Conservation (phyloP, 495 filamentous ascomycete genomes). For the Ramalina intermedia region DNA sequence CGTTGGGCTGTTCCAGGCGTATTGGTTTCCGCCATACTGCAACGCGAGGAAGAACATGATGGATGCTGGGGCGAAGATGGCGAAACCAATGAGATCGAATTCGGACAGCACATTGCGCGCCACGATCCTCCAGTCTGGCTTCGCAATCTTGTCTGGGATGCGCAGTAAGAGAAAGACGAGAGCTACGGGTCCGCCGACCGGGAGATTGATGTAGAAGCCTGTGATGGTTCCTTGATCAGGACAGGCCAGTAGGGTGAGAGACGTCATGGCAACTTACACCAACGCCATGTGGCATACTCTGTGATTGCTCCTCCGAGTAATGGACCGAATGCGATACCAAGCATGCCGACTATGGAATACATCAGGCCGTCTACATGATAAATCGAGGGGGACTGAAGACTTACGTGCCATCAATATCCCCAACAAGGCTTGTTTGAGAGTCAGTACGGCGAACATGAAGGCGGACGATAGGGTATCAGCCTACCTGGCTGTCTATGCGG, state of each 20-base stretch:
- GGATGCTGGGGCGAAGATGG: conserved; percentile 27
- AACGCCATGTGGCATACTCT: conserved; percentile 35
- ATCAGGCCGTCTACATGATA: not conserved
- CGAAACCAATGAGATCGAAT: conserved; percentile 35
- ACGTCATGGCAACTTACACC: conserved; percentile 28
- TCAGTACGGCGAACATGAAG: not conserved
- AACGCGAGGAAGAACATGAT: conserved; percentile 36
- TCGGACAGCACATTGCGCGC: not conserved
- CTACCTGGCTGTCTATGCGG: conserved; percentile 23
- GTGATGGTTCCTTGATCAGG: conserved; percentile 5
- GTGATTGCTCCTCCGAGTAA: conserved; percentile 48
- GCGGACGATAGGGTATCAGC: not conserved
- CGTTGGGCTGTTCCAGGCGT: conserved; percentile 30
- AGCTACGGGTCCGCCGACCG: conserved; percentile 25
- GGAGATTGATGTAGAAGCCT: conserved; percentile 44
- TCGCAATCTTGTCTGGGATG: not conserved
- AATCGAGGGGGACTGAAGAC: not conserved
- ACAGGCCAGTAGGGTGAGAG: conserved; percentile 2
- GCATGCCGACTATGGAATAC: conserved; percentile 13
- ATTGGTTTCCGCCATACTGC: conserved; percentile 36
- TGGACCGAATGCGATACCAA: conserved; percentile 33
- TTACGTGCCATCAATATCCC: conserved; percentile 22
- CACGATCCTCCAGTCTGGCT: not conserved
- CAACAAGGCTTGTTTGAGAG: conserved; percentile 21
- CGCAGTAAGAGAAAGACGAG: conserved; percentile 7